Evolutionary conservation across 2,329 filamentous ascomycete species (phyloP).

Genomic region (Exserohilum rostratum): DNA sequence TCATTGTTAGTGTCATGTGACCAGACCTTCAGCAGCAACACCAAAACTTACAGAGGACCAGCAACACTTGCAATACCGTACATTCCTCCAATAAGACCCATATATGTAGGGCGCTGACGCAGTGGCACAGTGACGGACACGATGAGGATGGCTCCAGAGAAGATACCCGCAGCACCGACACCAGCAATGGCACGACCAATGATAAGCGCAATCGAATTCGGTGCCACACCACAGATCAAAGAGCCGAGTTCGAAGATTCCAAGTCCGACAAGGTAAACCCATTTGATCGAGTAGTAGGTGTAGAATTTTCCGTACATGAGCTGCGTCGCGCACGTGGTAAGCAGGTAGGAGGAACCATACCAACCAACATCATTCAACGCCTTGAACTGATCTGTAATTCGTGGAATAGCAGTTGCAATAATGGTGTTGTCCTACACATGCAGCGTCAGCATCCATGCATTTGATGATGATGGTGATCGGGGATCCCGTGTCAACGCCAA

Average conservation of each 20-base stretch:
- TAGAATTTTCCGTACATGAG: conserved; percentile 53
- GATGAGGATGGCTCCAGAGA: conserved; percentile 56
- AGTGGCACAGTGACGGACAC: conserved; percentile 55
- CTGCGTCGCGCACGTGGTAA: conserved; percentile 51
- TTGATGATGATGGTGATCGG: not conserved
- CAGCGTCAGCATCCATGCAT: conserved; percentile 1
- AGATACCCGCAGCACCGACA: conserved; percentile 58
- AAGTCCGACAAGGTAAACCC: conserved; percentile 53
- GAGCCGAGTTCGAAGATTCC: conserved; percentile 60
- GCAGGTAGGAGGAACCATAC: conserved; percentile 53
- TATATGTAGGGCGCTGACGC: conserved; percentile 55
- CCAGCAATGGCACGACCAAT: conserved; percentile 59
- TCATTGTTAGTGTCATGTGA: conserved; percentile 29
- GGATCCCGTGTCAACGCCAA: not conserved
- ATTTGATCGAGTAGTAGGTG: conserved; percentile 56
- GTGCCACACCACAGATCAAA: conserved; percentile 59
- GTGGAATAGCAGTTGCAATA: conserved; percentile 56
- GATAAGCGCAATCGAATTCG: conserved; percentile 57
- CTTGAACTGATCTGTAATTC: conserved; percentile 57
- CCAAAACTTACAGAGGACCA: conserved; percentile 53
- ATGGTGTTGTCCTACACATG: conserved; percentile 53
- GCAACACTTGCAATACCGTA: conserved; percentile 57
- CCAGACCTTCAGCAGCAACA: not conserved
- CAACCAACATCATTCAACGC: conserved; percentile 55
- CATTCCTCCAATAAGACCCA: conserved; percentile 57